Percentiles rank a stretch among this genome's conserved stretches.
Conservation (phyloP, 108 stramenopile species). For the Cyclostephanos tholiformis region DNA sequence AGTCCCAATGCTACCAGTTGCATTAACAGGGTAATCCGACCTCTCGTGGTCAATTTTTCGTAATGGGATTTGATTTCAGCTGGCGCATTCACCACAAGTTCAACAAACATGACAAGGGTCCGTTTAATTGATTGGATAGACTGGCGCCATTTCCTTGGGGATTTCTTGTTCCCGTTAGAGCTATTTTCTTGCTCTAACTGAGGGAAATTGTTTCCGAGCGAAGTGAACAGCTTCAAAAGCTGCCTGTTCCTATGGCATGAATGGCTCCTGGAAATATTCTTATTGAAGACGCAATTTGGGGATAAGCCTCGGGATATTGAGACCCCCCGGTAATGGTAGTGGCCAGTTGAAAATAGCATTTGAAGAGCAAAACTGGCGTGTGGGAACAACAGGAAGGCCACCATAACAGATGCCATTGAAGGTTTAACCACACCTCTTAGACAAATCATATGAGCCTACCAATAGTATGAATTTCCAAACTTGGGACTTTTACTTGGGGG, state of each 20-base stretch:
- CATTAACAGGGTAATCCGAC: slow-evolving; percentile 18
- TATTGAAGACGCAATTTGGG: not conserved
- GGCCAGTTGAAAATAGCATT: not conserved
- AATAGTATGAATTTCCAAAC: too few species aligned
- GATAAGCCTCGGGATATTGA: not conserved
- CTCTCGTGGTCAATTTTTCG: slow-evolving; percentile 19
- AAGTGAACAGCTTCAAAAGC: not conserved
- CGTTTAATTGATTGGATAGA: slow-evolving; percentile 24
- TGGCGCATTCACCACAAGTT: slow-evolving; percentile 18
- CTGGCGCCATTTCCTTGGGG: slow-evolving; percentile 16
- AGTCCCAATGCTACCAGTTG: slow-evolving; percentile 33
- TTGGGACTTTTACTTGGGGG: too few species aligned
- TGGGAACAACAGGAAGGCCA: not conserved
- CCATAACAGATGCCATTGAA: not conserved
- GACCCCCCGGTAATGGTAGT: not conserved
- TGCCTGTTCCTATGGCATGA: not conserved
- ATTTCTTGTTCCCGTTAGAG: slow-evolving; percentile 11
- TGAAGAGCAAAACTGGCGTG: slow-evolving; percentile 1
- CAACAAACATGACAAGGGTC: slow-evolving; percentile 10
- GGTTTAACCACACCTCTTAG: not conserved
- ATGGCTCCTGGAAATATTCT: not conserved
- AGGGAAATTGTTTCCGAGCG: not conserved
- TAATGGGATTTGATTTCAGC: slow-evolving; percentile 16
- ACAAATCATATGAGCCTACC: not conserved
- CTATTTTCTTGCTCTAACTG: not conserved